A percentile compares a stretch with the other conserved stretches of the same genome.
These are phyloP conservation scores for Naegleria fowleri DNA, from an alignment of 208 protist genomes.

Conservation along the genomic window DNA sequence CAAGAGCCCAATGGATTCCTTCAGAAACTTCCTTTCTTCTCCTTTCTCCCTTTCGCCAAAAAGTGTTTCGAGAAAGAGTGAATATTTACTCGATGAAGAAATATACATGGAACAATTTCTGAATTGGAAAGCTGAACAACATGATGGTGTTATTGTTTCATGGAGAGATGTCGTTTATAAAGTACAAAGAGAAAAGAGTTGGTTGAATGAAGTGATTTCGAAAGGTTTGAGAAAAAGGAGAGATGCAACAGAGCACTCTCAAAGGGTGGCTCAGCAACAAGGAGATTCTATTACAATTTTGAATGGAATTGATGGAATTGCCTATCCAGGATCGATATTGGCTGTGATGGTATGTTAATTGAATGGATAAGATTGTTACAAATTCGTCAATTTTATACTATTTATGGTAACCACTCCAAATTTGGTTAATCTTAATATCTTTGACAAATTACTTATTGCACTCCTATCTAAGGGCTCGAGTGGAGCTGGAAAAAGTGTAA, in stretches of 20 bases:
- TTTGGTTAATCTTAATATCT: too few relatives aligned
- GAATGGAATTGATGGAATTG: background rate
- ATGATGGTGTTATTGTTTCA: background rate
- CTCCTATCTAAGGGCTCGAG: background rate
- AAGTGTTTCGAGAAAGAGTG: too few relatives aligned
- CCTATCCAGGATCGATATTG: background rate
- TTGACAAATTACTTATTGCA: too few relatives aligned
- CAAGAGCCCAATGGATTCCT: too few relatives aligned
- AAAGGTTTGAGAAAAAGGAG: background rate
- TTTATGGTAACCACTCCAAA: background rate
- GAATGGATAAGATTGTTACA: too few relatives aligned
- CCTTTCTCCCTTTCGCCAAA: too few relatives aligned
- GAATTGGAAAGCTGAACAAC: background rate
- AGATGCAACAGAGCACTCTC: background rate
- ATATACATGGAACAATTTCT: background rate
- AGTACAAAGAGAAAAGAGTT: background rate
- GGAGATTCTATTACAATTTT: background rate
- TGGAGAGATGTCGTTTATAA: background rate
- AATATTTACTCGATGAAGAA: background rate
- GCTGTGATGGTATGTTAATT: background rate
- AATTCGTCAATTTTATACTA: background rate
- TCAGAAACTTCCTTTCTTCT: too few relatives aligned
- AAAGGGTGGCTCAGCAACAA: background rate
- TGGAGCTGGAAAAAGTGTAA: background rate
- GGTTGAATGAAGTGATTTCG: background rate